These are phyloP conservation scores for Rhamnella rubrinervis DNA, from an alignment of 331 rosid species.

Conservation along the genomic window DNA sequence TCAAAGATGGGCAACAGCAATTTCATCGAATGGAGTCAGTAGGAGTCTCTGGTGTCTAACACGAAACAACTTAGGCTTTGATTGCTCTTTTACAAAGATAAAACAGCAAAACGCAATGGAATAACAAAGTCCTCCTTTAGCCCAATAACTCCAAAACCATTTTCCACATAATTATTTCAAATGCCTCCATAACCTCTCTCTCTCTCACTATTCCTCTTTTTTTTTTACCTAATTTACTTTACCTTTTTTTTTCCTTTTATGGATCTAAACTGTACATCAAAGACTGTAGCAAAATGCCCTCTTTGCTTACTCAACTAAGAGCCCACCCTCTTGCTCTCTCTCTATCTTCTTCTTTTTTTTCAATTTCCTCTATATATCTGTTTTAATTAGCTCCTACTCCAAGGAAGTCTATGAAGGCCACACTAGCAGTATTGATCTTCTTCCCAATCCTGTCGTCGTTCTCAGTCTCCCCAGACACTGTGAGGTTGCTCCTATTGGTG, in stretches of 20 bases:
- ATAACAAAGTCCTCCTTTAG: not conserved
- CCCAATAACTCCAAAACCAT: not conserved
- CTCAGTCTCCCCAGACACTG: constrained; percentile 40
- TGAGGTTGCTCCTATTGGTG: constrained; percentile 42
- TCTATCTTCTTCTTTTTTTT: not conserved
- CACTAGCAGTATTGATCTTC: constrained; percentile 23
- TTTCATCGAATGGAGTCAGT: not conserved
- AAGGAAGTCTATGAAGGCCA: constrained; percentile 75
- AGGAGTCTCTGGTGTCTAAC: too few species aligned
- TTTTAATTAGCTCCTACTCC: constrained; percentile 60
- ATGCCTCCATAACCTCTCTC: not conserved
- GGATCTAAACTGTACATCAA: constrained; percentile 51
- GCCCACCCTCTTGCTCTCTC: constrained; percentile 4
- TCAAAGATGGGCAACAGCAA: not conserved
- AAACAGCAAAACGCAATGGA: not conserved
- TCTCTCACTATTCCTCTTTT: too few species aligned
- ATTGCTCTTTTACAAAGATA: not conserved
- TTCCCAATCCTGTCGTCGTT: constrained; percentile 9
- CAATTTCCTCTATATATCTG: not conserved
- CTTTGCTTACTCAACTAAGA: constrained; percentile 10
- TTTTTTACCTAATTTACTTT: constrained; percentile 9
- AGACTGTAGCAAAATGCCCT: constrained; percentile 21
- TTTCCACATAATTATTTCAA: not conserved
- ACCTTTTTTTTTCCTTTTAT: constrained; percentile 30
- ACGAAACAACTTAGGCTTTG: not conserved